Conservation (phyloP, 768 basidiomycete species). For the Boletus rex-veris region DNA sequence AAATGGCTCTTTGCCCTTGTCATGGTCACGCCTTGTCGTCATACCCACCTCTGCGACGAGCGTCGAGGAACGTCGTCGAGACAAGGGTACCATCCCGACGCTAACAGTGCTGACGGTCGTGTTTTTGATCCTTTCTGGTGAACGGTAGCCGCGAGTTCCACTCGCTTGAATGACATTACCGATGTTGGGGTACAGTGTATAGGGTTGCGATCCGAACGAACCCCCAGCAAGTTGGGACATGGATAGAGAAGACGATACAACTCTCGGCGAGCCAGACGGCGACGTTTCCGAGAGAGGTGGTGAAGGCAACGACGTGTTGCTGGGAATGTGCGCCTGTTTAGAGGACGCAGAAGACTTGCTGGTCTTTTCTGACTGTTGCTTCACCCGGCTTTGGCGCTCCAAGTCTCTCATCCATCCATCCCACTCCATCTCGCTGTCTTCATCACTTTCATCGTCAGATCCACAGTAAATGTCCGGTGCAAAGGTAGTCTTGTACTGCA, state of each 20-base stretch:
- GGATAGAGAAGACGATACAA: slow-evolving; percentile 12
- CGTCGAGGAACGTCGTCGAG: slow-evolving; percentile 29
- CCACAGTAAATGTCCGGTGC: slow-evolving; percentile 10
- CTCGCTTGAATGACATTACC: slow-evolving; percentile 16
- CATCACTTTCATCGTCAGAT: slow-evolving; percentile 37
- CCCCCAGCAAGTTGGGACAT: neutral
- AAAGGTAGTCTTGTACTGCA: slow-evolving; percentile 17
- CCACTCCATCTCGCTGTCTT: slow-evolving; percentile 61
- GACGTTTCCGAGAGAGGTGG: slow-evolving; percentile 29
- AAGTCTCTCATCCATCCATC: slow-evolving; percentile 62
- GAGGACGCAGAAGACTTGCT: neutral
- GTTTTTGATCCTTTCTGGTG: slow-evolving; percentile 6
- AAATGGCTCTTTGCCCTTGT: slow-evolving; percentile 8
- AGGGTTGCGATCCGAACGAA: neutral
- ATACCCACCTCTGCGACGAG: slow-evolving; percentile 7
- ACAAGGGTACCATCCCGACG: slow-evolving; percentile 9
- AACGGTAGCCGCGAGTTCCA: neutral
- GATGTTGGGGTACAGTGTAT: slow-evolving; percentile 21
- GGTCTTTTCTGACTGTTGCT: slow-evolving; percentile 5
- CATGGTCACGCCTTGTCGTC: neutral
- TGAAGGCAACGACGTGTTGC: slow-evolving; percentile 18
- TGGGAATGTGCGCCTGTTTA: neutral
- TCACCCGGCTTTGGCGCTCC: slow-evolving; percentile 34
- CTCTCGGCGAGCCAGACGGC: slow-evolving; percentile 21
- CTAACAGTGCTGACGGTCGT: slow-evolving; percentile 26